These are phyloP conservation scores for Begonia masoniana DNA, from an alignment of 306 rosid species.

Conservation along the genomic window DNA sequence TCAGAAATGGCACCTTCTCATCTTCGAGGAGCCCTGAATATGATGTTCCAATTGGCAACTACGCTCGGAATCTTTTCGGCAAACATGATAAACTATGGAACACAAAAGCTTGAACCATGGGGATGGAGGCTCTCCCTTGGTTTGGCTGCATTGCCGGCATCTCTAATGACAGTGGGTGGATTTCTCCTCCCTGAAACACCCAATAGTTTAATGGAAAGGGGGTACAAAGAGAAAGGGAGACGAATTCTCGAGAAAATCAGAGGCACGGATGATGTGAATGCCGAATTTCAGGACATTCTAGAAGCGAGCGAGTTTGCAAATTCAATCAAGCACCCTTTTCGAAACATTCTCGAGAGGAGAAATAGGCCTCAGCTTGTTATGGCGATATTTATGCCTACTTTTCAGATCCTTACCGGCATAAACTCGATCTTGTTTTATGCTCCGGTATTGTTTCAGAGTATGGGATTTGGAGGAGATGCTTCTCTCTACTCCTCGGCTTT, in stretches of 20 bases:
- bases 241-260: constrained; percentile 47
- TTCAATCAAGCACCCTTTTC: constrained; percentile 53
- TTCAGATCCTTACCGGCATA: constrained; percentile 84
- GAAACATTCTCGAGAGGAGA: constrained; percentile 51
- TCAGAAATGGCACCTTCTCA: constrained; percentile 97
- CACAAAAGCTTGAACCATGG: constrained; percentile 64
- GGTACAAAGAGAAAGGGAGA: constrained; percentile 46
- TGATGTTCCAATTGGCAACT: constrained; percentile 94
- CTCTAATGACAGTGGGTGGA: constrained; percentile 71
- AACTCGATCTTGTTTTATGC: constrained; percentile 86
- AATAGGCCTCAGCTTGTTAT: constrained; percentile 70
- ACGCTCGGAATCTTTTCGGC: constrained; percentile 80
- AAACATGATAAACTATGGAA: constrained; percentile 81
- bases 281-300: constrained; percentile 71
- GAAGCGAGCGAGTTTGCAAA: constrained; percentile 71
- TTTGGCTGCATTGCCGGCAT: constrained; percentile 66
- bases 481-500: constrained; percentile 76
- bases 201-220: constrained; percentile 70
- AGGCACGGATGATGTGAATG: constrained; percentile 60
- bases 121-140: constrained; percentile 94
- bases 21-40: constrained; percentile 80
- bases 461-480: constrained; percentile 76
- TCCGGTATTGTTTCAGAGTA: constrained; percentile 70
- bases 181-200: constrained; percentile 83
- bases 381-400: constrained; percentile 79